Conservation (phyloP, 257 asterid species). For the Nemophila menziesii region DNA sequence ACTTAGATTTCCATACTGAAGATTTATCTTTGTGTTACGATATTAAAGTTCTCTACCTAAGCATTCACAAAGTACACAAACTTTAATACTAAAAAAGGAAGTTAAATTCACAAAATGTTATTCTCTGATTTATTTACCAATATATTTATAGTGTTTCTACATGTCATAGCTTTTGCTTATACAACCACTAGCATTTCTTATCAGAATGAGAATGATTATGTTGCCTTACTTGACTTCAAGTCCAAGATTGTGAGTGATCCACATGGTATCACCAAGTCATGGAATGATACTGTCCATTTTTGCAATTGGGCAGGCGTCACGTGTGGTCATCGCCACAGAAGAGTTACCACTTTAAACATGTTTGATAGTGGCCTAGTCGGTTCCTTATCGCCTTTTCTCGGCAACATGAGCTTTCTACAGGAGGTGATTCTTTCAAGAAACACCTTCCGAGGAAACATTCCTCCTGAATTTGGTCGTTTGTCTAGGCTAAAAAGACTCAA, state of each 20-base stretch:
- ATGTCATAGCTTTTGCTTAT: not conserved
- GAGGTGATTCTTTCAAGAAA: not conserved
- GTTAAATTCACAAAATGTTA: too few species aligned
- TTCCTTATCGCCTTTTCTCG: not conserved
- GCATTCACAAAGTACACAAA: too few species aligned
- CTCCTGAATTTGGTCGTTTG: not conserved
- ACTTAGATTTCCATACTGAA: too few species aligned
- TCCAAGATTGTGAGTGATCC: constrained; percentile 8
- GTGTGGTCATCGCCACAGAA: constrained; percentile 8
- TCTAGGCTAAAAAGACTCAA: not conserved
- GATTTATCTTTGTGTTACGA: too few species aligned
- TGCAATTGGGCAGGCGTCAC: constrained; percentile 21
- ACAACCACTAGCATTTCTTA: not conserved
- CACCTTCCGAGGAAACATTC: not conserved
- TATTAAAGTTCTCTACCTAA: too few species aligned
- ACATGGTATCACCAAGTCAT: constrained; percentile 4
- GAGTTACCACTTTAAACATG: constrained; percentile 11
- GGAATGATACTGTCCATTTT: constrained; percentile 20
- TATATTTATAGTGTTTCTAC: too few species aligned
- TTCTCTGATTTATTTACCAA: too few species aligned
- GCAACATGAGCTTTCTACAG: not conserved
- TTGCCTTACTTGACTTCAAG: constrained; percentile 1
- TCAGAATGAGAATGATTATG: not conserved
- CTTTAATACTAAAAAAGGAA: too few species aligned
- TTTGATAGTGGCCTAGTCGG: not conserved